A percentile compares a stretch with the other conserved stretches of the same genome.
Evolutionary conservation across 495 filamentous ascomycete genomes (phyloP).

Genomic region (Penicillium arizonense): DNA sequence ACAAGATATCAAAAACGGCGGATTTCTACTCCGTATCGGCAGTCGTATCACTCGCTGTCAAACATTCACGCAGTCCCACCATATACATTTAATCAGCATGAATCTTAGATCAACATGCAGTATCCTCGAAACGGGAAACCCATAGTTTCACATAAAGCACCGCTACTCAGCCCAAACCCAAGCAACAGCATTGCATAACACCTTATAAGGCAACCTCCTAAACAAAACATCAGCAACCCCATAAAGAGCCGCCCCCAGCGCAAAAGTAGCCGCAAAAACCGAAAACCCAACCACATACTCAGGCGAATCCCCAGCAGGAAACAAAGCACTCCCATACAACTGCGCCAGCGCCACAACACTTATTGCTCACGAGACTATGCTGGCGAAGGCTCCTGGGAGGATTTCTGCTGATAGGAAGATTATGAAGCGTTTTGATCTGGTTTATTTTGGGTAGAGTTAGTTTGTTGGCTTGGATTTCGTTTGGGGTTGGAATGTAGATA

Average conservation of each 20-base stretch:
- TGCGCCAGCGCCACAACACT: conserved; percentile 5
- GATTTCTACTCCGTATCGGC: no score
- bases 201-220: conserved; percentile 6
- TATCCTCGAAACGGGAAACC: not conserved
- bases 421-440: conserved; percentile 25
- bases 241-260: not conserved
- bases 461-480: not conserved
- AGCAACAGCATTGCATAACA: not conserved
- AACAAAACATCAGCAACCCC: conserved; percentile 1
- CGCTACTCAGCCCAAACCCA: no score
- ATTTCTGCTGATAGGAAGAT: conserved; percentile 45
- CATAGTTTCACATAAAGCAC: not conserved
- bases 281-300: conserved; percentile 7
- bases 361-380: conserved; percentile 42
- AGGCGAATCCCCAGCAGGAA: conserved; percentile 5
- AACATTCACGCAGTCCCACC: no score
- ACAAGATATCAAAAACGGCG: no score
- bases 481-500: not conserved
- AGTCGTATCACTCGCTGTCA: no score
- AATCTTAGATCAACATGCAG: no score
- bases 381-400: conserved; percentile 42
- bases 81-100: no score
- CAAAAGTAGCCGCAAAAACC: conserved; percentile 7
- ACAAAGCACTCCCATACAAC: conserved; percentile 8
- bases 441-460: not conserved